Percentiles rank a stretch among this genome's conserved stretches.
phyloP scores from a whole-genome alignment of 139 green algal genomes.

The Coccomyxa sp. region DNA sequence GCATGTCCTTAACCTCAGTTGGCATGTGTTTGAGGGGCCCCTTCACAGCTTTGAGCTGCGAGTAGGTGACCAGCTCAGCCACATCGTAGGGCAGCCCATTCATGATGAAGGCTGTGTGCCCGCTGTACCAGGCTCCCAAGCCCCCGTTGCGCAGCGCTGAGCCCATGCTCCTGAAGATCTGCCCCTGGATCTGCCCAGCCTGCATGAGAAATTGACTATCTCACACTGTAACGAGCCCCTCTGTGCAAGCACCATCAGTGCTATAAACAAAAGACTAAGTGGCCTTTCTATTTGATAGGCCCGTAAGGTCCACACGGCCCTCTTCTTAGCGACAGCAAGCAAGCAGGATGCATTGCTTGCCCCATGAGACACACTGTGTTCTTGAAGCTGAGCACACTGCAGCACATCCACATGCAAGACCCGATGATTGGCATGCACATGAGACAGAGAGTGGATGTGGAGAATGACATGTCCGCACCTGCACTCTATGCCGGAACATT shows the following conservation, averaged over 20 bases:
- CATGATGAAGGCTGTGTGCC: slow-evolving; percentile 60
- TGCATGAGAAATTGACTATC: slow-evolving; percentile 7
- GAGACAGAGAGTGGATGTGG: not conserved
- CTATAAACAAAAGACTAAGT: not conserved
- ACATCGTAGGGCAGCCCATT: slow-evolving; percentile 66
- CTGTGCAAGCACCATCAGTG: not conserved
- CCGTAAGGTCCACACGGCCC: not conserved
- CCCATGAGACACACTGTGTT: not conserved
- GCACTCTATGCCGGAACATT: slow-evolving; percentile 49
- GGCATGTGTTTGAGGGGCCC: not conserved
- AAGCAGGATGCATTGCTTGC: not conserved
- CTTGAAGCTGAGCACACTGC: not conserved
- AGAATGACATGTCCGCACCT: not conserved
- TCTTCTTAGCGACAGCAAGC: not conserved
- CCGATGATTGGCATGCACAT: not conserved
- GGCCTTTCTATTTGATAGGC: not conserved
- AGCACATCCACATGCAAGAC: not conserved
- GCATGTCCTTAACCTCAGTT: not conserved
- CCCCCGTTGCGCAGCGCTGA: slow-evolving; percentile 21
- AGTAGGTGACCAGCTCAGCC: slow-evolving; percentile 55
- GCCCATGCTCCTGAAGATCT: slow-evolving; percentile 53
- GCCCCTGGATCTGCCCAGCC: slow-evolving; percentile 34
- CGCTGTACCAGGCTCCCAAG: slow-evolving; percentile 43
- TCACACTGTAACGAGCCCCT: not conserved
- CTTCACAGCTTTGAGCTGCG: slow-evolving; percentile 9